Base-by-base conservation (phyloP, 2,329 filamentous ascomycete species). In the Colletotrichum cereale region DNA sequence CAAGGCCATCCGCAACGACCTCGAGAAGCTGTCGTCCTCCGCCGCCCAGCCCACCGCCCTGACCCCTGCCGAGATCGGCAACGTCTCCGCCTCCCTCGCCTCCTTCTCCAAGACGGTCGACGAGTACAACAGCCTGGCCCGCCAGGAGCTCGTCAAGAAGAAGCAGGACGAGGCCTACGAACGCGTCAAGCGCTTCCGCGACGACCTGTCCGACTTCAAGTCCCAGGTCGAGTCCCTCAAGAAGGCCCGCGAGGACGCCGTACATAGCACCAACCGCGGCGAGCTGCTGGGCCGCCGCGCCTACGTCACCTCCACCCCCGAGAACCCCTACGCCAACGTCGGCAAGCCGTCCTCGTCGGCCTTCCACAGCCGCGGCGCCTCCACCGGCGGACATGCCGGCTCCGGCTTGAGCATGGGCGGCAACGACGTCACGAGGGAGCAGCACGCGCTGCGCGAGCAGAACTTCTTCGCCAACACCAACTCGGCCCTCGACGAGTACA, bases 81-180 rank as follows among this genome's bases (percentile, higher is more conserved):
- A 94, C 81, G 89, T 94, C 74, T 92, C 92, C n/a, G 92, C 91
- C 26, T 93, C 93, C 18, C 84, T 97, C 38, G 91, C 93, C 53
- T 83, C 95, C 71, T 95, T 99, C 81, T 90, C 93, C 57, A 94
- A 96, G 73, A 97, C 94, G 0, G 88, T 99, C 74, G 95, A 98
- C 83, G 95, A 98, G 79, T 99, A 99, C 85, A 90, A 92, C 77
- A 88, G 89, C 66, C 90, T 97, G 38, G 92, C 95, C 1, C 93
- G 93, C 75, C 93, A 96, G 77, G 96, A 99, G 82, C 90, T 97
- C 40, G 95, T 97, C 67, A 89, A 93, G 5, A 92, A 93, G 71
- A 99, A 98, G 83, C 93, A 97, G 76, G 92, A 96, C 72, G 97
- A 98, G 79, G 96, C 96, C 1, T 87, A 90, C 74, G 94, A 97